phyloP scores from a whole-genome alignment of 371 early-diverging fungal genomes.

The Batrachochytrium dendrobatidis region DNA sequence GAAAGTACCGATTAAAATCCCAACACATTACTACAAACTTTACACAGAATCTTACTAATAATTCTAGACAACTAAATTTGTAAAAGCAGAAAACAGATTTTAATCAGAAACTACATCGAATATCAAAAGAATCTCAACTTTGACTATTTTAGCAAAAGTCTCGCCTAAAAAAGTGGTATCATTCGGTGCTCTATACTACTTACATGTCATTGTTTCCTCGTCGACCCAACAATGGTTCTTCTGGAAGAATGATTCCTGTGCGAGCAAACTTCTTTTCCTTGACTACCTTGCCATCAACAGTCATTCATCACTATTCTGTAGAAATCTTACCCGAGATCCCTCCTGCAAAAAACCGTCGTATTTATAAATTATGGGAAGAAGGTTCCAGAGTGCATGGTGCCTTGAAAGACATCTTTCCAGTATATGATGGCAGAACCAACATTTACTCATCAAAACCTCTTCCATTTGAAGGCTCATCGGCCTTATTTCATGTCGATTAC shows the following conservation, averaged over 20 bases:
- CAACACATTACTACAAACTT: no score
- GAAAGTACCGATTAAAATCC: no score
- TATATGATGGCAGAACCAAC: constrained; percentile 60
- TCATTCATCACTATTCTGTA: constrained; percentile 44
- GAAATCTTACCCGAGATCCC: constrained; percentile 41
- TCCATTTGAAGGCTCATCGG: constrained; percentile 28
- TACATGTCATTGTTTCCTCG: constrained; percentile 17
- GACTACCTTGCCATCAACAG: constrained; percentile 27
- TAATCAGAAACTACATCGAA: no score
- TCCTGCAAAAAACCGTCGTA: constrained; percentile 38
- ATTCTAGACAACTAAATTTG: no score
- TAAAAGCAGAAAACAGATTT: no score
- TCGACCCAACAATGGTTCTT: constrained; percentile 27
- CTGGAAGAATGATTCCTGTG: constrained; percentile 39
- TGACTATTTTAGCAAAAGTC: no score
- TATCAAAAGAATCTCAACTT: no score
- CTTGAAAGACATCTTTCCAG: constrained; percentile 27
- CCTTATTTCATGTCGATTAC: background rate
- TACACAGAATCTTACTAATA: no score
- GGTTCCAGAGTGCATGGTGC: background rate
- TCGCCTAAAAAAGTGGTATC: no score
- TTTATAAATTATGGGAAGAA: constrained; percentile 43
- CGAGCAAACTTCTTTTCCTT: constrained; percentile 47
- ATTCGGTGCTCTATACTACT: no score
- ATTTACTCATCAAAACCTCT: constrained; percentile 46